Percentiles rank a stretch among this genome's conserved stretches.
These are phyloP conservation scores for Sugiyamaella grinbergsii DNA, from an alignment of 1,139 yeast species.

Conservation along the genomic window DNA sequence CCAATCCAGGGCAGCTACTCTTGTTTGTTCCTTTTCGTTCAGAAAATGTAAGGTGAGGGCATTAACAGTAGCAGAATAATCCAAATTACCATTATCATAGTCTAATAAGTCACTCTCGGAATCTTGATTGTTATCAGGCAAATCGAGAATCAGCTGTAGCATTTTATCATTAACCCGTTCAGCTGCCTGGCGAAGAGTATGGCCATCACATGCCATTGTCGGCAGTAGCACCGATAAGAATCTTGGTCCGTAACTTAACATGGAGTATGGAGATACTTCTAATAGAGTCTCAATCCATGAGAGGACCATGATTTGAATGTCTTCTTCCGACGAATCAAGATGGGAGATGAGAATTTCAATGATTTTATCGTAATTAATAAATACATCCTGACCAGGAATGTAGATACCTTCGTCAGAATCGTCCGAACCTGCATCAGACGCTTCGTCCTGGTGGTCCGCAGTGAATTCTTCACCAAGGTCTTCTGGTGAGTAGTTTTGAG, in stretches of 20 bases:
- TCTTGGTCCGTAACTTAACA: constrained; percentile 65
- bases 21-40: constrained; percentile 75
- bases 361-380: constrained; percentile 76
- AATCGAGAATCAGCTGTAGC: constrained; percentile 48
- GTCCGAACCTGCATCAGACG: constrained; percentile 34
- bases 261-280: constrained; percentile 73
- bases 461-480: constrained; percentile 10
- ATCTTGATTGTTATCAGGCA: constrained; percentile 35
- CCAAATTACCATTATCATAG: constrained; percentile 41
- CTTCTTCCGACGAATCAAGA: constrained; percentile 70
- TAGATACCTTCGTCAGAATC: constrained; percentile 58
- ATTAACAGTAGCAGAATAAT: constrained; percentile 60
- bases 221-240: constrained; percentile 59
- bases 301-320: constrained; percentile 76
- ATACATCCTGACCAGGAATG: constrained; percentile 84
- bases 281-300: constrained; percentile 82
- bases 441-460: constrained; percentile 27
- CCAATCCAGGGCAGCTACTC: constrained; percentile 91
- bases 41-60: constrained; percentile 62
- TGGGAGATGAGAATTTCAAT: constrained; percentile 79
- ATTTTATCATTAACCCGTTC: constrained; percentile 55
- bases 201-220: constrained; percentile 56
- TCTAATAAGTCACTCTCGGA: constrained; percentile 38
- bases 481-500: constrained; percentile 9
- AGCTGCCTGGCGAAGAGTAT: constrained; percentile 56